Conservation (phyloP, 768 basidiomycete species). For the Tulasnella sp. region DNA sequence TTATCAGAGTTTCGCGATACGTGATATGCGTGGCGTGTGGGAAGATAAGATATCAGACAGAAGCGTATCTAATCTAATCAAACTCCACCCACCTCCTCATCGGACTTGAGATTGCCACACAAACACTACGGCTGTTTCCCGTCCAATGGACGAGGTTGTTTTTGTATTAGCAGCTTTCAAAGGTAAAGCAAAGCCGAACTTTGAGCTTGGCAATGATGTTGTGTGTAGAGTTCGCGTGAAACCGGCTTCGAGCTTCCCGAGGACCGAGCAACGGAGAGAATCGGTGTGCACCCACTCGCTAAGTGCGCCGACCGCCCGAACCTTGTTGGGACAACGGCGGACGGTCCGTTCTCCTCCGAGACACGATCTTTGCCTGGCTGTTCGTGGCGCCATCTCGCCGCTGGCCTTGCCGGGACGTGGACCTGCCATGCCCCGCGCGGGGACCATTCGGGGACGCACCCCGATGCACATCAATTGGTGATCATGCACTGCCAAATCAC, state of each 20-base stretch:
- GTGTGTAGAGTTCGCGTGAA: neutral
- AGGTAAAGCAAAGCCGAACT: neutral
- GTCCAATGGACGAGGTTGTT: neutral
- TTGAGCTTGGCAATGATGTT: neutral
- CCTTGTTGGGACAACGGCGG: neutral
- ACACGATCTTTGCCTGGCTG: neutral
- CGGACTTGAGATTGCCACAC: neutral
- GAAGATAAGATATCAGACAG: constrained; percentile 1
- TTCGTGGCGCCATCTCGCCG: neutral
- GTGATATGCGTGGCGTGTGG: neutral
- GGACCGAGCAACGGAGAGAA: neutral
- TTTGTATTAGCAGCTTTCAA: neutral
- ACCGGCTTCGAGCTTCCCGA: neutral
- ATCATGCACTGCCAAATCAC: neutral
- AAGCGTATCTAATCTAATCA: constrained; percentile 15
- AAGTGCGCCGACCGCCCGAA: neutral
- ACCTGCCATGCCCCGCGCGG: neutral
- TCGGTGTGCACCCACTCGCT: neutral
- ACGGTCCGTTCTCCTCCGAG: neutral
- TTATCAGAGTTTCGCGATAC: neutral
- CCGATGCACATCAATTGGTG: neutral
- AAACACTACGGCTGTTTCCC: neutral
- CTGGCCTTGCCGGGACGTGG: no score
- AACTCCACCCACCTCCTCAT: no score
- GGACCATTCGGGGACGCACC: neutral